Evolutionary conservation across 495 filamentous ascomycete genomes (phyloP).

Genomic region (Aspergillus sclerotiicarbonarius): DNA sequence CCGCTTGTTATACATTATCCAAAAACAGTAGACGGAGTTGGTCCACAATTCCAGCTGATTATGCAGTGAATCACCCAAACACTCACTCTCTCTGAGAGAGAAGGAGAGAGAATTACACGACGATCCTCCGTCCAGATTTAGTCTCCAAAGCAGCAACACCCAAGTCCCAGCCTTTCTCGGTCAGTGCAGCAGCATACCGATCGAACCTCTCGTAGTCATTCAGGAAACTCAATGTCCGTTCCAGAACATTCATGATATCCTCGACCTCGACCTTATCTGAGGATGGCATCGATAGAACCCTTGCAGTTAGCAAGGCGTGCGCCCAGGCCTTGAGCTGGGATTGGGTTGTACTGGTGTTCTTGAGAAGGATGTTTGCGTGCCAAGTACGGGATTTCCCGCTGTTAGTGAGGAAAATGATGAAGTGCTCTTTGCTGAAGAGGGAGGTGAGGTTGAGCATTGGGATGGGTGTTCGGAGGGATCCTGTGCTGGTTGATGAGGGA

Average conservation of each 20-base stretch:
- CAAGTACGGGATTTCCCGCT: slow-evolving; percentile 11
- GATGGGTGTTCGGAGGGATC: slow-evolving; percentile 15
- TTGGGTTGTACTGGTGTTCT: slow-evolving; percentile 48
- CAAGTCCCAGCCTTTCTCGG: slow-evolving; percentile 58
- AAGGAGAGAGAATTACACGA: background rate
- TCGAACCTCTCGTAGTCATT: slow-evolving; percentile 41
- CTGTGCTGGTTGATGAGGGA: background rate
- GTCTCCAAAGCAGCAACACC: slow-evolving; percentile 60
- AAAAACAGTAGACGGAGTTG: no score
- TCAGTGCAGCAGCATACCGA: slow-evolving; percentile 38
- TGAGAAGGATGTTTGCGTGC: slow-evolving; percentile 61
- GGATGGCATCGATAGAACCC: slow-evolving; percentile 6
- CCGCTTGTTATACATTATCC: no score
- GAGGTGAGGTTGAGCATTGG: slow-evolving; percentile 20
- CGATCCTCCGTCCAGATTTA: slow-evolving; percentile 38
- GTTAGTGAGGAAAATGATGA: slow-evolving; percentile 29
- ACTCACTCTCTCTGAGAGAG: background rate
- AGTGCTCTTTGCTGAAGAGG: slow-evolving; percentile 31
- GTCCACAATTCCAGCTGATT: no score
- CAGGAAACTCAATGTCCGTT: slow-evolving; percentile 26
- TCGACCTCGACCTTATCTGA: background rate
- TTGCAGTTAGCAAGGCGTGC: slow-evolving; percentile 63
- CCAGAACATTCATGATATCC: slow-evolving; percentile 16
- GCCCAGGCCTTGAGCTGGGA: slow-evolving; percentile 69
- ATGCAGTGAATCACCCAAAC: background rate